phyloP scores from a whole-genome alignment of 345 rosid genomes.

The Brassica cretica region DNA sequence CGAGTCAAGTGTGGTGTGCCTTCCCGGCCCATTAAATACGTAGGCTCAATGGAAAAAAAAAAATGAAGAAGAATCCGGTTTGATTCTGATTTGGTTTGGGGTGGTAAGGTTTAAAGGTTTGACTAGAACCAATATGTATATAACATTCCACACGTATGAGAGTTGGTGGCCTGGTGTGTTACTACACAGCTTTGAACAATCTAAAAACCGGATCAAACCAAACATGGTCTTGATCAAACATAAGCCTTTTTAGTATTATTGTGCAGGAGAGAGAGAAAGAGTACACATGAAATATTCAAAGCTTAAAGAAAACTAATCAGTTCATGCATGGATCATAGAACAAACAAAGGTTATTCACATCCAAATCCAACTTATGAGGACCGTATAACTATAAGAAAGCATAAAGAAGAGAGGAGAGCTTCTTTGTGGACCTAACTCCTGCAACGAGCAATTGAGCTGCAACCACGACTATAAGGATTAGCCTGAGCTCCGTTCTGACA shows the following conservation, averaged over 20 bases:
- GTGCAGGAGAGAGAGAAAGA: neutral
- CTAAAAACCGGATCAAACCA: no score
- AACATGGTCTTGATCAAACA: neutral
- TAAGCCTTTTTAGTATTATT: neutral
- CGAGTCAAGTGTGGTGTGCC: no score
- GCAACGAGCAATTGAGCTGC: conserved; percentile 72
- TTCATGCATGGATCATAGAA: neutral
- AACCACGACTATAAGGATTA: conserved; percentile 80
- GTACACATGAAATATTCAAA: neutral
- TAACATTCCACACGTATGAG: no score
- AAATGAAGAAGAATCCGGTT: no score
- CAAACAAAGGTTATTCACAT: neutral
- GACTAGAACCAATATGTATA: no score
- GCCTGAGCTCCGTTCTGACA: conserved; percentile 73
- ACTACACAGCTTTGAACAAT: no score
- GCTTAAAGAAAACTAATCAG: neutral
- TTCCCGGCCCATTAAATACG: no score
- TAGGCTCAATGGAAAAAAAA: no score
- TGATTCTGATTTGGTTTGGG: no score
- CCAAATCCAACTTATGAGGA: neutral
- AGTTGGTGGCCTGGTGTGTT: no score
- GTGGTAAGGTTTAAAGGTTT: no score
- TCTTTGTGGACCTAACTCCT: conserved; percentile 41
- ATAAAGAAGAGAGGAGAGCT: neutral
- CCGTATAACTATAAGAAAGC: neutral